Evolutionary conservation across 179 eudicot genomes (phyloP).

Genomic region (Silene noctiflora): DNA sequence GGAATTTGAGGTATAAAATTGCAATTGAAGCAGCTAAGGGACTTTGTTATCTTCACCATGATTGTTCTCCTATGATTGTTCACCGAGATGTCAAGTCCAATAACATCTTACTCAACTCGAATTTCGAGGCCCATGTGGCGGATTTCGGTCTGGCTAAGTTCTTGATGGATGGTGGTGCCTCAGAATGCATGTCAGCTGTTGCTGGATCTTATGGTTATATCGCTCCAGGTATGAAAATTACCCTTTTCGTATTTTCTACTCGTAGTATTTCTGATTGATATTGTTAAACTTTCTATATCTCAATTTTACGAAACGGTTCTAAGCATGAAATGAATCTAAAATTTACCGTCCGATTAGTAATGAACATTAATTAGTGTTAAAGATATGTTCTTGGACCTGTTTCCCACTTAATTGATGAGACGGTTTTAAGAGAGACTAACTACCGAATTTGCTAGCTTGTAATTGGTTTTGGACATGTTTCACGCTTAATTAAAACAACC

Average conservation of each 20-base stretch:
- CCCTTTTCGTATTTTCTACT: neutral
- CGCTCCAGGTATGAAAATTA: constrained; percentile 68
- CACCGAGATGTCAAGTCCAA: constrained; percentile 91
- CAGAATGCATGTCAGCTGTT: constrained; percentile 85
- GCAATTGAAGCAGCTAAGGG: constrained; percentile 82
- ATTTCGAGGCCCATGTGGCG: constrained; percentile 91
- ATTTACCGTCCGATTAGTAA: no score
- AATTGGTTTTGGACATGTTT: no score
- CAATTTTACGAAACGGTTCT: no score
- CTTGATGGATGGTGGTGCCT: constrained; percentile 60
- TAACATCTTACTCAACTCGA: constrained; percentile 62
- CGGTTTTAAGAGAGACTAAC: no score
- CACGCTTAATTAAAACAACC: no score
- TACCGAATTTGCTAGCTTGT: no score
- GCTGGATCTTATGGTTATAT: constrained; percentile 96
- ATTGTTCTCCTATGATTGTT: constrained; percentile 78
- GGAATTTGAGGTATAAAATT: constrained; percentile 83
- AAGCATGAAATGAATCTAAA: no score
- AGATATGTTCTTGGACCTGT: no score
- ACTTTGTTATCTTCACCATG: constrained; percentile 86
- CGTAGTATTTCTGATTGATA: no score
- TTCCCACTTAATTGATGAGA: no score
- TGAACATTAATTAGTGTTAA: no score
- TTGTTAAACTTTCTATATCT: no score
- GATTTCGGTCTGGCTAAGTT: constrained; percentile 92